phyloP scores from a whole-genome alignment of 2,329 filamentous ascomycete species.

The Acrocalymma vagum region DNA sequence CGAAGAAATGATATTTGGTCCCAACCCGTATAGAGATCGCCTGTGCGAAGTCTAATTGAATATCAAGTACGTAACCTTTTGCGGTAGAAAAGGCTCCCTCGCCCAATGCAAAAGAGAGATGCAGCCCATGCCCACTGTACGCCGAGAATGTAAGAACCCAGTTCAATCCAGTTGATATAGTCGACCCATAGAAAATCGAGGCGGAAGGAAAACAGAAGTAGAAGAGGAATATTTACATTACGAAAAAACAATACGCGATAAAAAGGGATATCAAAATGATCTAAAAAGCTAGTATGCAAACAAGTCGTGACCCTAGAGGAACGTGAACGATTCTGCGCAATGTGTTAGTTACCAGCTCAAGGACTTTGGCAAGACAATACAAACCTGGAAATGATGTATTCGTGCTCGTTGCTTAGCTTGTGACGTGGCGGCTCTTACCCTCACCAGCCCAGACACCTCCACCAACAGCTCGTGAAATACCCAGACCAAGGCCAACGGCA shows the following conservation, averaged over 20 bases:
- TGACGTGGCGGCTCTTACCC: constrained; percentile 36
- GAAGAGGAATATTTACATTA: constrained; percentile 25
- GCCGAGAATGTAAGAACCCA: too few relatives aligned
- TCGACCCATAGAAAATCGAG: too few relatives aligned
- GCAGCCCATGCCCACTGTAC: too few relatives aligned
- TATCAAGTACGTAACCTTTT: too few relatives aligned
- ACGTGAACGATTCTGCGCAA: background rate
- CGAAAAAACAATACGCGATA: constrained; percentile 17
- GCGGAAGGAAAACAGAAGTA: constrained; percentile 1
- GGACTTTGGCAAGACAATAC: constrained; percentile 6
- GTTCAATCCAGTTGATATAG: too few relatives aligned
- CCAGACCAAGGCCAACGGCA: constrained; percentile 58
- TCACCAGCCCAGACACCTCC: constrained; percentile 55
- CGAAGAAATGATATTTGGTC: too few relatives aligned
- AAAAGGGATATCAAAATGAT: constrained; percentile 20
- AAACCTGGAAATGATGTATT: constrained; percentile 5
- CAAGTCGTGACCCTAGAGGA: too few relatives aligned
- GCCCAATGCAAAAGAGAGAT: too few relatives aligned
- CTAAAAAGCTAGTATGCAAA: background rate
- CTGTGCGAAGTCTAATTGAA: too few relatives aligned
- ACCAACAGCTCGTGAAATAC: constrained; percentile 58
- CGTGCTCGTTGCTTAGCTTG: background rate
- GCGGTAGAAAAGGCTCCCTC: too few relatives aligned
- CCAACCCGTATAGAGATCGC: too few relatives aligned
- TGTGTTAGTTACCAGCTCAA: constrained; percentile 2